Evolutionary conservation across 192 early-diverging fungal genomes (phyloP).

Genomic region (Coemansia asiatica): DNA sequence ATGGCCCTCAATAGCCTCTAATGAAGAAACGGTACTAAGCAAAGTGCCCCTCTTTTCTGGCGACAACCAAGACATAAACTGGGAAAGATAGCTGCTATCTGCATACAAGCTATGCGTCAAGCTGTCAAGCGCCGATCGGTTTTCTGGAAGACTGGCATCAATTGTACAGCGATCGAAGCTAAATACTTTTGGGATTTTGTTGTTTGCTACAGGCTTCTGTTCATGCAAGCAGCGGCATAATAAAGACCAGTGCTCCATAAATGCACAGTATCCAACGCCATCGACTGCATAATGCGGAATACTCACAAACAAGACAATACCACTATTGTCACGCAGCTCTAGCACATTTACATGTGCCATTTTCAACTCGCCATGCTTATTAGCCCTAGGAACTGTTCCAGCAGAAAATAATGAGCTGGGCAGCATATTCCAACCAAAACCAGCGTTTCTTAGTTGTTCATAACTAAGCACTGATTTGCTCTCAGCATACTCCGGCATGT

Average conservation of each 20-base stretch:
- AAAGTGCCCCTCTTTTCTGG: conserved; percentile 11
- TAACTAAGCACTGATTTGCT: background rate
- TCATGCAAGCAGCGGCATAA: background rate
- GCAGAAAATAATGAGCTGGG: background rate
- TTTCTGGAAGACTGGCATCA: background rate
- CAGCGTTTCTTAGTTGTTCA: background rate
- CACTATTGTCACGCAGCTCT: conserved; percentile 16
- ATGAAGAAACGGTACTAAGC: background rate
- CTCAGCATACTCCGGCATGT: conserved; percentile 6
- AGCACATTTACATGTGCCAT: conserved; percentile 2
- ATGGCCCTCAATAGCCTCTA: background rate
- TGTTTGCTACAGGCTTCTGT: background rate
- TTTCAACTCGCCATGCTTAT: background rate
- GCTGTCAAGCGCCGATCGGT: background rate
- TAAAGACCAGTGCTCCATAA: conserved; percentile 22
- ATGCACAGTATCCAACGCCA: conserved; percentile 10
- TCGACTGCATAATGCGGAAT: conserved; percentile 15
- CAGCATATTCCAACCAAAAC: background rate
- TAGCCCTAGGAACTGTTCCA: background rate
- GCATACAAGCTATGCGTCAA: background rate
- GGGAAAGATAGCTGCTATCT: background rate
- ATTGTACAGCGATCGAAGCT: background rate
- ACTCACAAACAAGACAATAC: conserved; percentile 10
- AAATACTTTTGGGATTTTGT: background rate
- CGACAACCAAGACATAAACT: conserved; percentile 11